Conservation (phyloP, 2,329 filamentous ascomycete genomes). For the Fonsecaea multimorphosa region DNA sequence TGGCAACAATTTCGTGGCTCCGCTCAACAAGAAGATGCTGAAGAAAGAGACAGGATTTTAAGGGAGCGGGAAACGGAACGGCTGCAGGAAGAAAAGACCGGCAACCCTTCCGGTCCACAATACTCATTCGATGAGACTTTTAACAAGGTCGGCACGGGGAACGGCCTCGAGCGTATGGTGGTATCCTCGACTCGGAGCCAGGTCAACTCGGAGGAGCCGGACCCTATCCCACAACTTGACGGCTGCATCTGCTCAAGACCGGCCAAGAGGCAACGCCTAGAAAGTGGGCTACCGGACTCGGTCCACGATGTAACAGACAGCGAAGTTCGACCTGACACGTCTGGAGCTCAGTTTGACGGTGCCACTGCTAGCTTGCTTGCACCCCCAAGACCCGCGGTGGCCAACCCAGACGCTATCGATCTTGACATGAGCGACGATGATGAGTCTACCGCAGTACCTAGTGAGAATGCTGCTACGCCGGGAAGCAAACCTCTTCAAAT, state of each 20-base stretch:
- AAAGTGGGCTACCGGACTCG: background rate
- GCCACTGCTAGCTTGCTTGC: constrained; percentile 1
- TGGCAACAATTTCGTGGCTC: constrained; percentile 49
- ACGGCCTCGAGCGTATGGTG: constrained; percentile 22
- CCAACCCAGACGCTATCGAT: constrained; percentile 39
- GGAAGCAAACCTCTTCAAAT: constrained; percentile 3
- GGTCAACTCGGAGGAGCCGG: background rate
- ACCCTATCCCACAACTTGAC: constrained; percentile 33
- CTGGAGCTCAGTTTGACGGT: constrained; percentile 22
- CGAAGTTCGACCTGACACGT: background rate
- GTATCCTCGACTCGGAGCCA: constrained; percentile 22
- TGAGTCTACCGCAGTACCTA: constrained; percentile 36
- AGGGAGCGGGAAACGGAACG: constrained; percentile 38
- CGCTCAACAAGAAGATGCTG: constrained; percentile 45
- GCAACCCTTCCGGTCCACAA: constrained; percentile 27
- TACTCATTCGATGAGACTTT: constrained; percentile 47
- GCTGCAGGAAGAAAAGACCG: constrained; percentile 29
- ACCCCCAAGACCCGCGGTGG: constrained; percentile 4
- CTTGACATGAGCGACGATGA: constrained; percentile 67
- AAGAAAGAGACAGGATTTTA: constrained; percentile 43
- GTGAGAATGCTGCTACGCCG: background rate
- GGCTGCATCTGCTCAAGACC: constrained; percentile 34
- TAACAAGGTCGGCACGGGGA: constrained; percentile 44
- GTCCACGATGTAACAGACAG: background rate
- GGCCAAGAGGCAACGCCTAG: constrained; percentile 29